Percentiles rank a stretch among this genome's conserved stretches.
These are phyloP conservation scores for Termitomyces sp. DNA, from an alignment of 768 basidiomycete genomes.

Conservation along the genomic window DNA sequence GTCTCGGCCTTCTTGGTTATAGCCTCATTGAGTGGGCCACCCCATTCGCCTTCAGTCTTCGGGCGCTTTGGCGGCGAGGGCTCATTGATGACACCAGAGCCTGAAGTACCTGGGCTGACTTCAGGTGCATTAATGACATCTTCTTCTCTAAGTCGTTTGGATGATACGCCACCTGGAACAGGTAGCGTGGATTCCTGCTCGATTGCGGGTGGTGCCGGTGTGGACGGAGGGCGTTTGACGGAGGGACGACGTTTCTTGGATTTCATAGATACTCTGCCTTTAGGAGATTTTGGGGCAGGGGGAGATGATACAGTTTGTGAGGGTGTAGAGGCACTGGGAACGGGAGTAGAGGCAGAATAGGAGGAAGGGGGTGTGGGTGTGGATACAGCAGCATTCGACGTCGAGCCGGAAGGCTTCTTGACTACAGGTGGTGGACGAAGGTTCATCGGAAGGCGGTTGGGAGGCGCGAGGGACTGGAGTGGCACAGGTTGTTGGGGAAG, in stretches of 20 bases:
- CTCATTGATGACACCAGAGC: conserved; percentile 34
- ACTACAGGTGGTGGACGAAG: conserved; percentile 25
- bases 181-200: conserved; percentile 22
- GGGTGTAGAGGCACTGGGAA: conserved; percentile 49
- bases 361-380: conserved; percentile 43
- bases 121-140: conserved; percentile 35
- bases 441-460: conserved; percentile 14
- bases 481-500: conserved; percentile 17
- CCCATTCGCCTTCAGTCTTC: conserved; percentile 78
- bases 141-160: conserved; percentile 55
- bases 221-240: conserved; percentile 27
- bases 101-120: conserved; percentile 27
- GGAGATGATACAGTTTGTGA: conserved; percentile 55
- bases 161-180: conserved; percentile 20
- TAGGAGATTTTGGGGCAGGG: conserved; percentile 70
- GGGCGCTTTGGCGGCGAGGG: conserved; percentile 70
- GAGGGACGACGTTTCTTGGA: conserved; percentile 38
- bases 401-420: conserved; percentile 26
- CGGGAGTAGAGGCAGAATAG: conserved; percentile 39
- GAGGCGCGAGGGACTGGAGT: conserved; percentile 16
- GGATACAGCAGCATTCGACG: conserved; percentile 25
- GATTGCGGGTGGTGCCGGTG: conserved; percentile 18
- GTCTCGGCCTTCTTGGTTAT: conserved; percentile 39
- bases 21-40: conserved; percentile 52
- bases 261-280: conserved; percentile 49